phyloP scores from a whole-genome alignment of 2,329 filamentous ascomycete species.

The Triangularia verruculosa region DNA sequence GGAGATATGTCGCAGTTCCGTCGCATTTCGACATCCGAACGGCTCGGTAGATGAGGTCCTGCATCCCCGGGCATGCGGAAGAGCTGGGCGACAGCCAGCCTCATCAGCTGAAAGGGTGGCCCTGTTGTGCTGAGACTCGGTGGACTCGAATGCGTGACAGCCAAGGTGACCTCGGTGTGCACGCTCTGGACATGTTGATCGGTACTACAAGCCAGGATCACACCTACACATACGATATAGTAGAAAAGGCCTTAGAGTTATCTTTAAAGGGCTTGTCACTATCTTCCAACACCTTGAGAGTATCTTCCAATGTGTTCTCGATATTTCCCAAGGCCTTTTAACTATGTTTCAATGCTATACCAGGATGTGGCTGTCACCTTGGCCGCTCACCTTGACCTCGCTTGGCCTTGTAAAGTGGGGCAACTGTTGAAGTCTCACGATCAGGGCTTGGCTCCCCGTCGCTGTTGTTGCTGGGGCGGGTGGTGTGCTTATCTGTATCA shows the following conservation, averaged over 20 bases:
- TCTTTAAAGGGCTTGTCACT: too few relatives aligned
- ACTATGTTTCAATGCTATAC: too few relatives aligned
- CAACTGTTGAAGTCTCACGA: constrained; percentile 5
- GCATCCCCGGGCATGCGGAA: constrained; percentile 6
- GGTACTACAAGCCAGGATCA: too few relatives aligned
- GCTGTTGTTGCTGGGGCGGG: not conserved
- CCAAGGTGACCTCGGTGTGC: too few relatives aligned
- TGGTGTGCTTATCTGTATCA: not conserved
- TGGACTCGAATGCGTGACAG: too few relatives aligned
- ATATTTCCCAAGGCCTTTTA: too few relatives aligned
- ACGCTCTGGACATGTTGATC: too few relatives aligned
- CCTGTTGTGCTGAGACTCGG: not conserved
- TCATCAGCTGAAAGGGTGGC: not conserved
- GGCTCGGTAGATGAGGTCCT: constrained; percentile 6
- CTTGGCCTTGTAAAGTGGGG: constrained; percentile 8
- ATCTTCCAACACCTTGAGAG: too few relatives aligned
- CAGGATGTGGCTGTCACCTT: too few relatives aligned
- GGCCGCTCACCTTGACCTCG: not conserved
- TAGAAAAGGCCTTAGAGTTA: too few relatives aligned
- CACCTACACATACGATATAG: too few relatives aligned
- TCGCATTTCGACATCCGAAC: constrained; percentile 11
- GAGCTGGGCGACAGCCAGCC: not conserved
- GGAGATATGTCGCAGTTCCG: constrained; percentile 11
- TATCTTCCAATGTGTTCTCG: too few relatives aligned
- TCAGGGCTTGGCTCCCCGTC: not conserved